Base-by-base conservation (phyloP, 768 basidiomycete genomes). In the Rhizopogon vesiculosus region DNA sequence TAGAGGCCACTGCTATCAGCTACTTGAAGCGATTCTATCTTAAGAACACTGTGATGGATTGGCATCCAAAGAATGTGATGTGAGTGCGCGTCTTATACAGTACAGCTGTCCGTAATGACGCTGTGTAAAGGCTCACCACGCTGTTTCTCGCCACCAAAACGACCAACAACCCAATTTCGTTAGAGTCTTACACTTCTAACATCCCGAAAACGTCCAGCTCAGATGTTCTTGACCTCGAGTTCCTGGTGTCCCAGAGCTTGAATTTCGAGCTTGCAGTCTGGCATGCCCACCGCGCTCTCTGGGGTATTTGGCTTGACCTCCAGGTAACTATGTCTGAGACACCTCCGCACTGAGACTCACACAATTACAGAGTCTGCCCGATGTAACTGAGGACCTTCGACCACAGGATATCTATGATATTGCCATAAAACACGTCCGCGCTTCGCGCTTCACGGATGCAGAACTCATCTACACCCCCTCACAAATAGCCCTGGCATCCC, bases 51-150 rank as follows among this genome's bases (percentile, higher is more conserved):
- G 93, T 94, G 52, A 98, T 98, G 94, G 97, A 98, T 68, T 98
- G 93, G 87, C 97, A 98, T 74, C 97, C 97, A 0, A 96, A 95
- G 73, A 94, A 92, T 65, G 92, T 99, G 64, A 99, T 99, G 97
- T 97, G 65, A 48, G 87, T 71, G 8, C 12, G n/a, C 40, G 38
- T 51, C 33, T 22, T 51, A 5, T 13, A 35, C 43, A 13, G 19
- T 19, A 16, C 9, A 25, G 35, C 18, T 33, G 13, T 45, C 25
- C 29, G 43, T 55, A 41, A 58, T 31, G 33, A 45, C 15, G 18
- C 10, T 33, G 43, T 10, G 25, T 55, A 10, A 62, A 99, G 96
- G 95, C 78, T 98, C 49, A 98, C 97, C 0, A 86, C 94, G 9
- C 75, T 99, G 18, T 99, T 97, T 66, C 81, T 99, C 50, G 94